Conservation (phyloP, 805 yeast genomes). For the Saccharomycopsis schoenii region DNA sequence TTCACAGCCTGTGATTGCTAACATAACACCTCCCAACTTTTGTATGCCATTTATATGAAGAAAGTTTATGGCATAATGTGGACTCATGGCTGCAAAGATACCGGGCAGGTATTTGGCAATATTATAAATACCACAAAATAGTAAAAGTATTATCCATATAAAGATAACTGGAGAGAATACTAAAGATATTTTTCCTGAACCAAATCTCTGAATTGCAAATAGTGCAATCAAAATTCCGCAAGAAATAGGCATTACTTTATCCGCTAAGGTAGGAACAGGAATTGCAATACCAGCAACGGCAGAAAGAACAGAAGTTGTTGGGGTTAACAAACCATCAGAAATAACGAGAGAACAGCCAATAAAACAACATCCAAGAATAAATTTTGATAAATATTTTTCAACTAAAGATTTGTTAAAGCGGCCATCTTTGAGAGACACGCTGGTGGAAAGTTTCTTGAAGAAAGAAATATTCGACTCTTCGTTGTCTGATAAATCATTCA, state of each 20-base stretch:
- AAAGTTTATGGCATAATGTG: conserved; percentile 40
- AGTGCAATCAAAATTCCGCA: conserved; percentile 36
- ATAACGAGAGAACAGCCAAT: conserved; percentile 48
- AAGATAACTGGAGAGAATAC: conserved; percentile 46
- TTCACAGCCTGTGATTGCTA: conserved; percentile 49
- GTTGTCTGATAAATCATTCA: neutral
- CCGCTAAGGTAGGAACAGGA: conserved; percentile 35
- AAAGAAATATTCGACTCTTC: conserved; percentile 1
- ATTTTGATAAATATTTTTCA: conserved; percentile 25
- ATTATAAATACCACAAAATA: conserved; percentile 37
- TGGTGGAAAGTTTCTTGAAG: neutral
- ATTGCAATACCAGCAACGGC: conserved; percentile 48
- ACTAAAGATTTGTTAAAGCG: conserved; percentile 21
- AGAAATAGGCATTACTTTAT: conserved; percentile 38
- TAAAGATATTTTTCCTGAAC: conserved; percentile 39
- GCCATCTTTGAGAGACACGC: conserved; percentile 22
- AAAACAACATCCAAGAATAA: conserved; percentile 34
- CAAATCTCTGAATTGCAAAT: conserved; percentile 39
- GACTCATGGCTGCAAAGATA: conserved; percentile 40
- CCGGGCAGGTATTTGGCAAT: conserved; percentile 31
- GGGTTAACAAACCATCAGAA: conserved; percentile 53
- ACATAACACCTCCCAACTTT: conserved; percentile 40
- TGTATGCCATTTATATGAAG: conserved; percentile 31
- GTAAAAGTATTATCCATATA: conserved; percentile 39
- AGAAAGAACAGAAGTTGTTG: conserved; percentile 51